Percentiles rank a stretch among this genome's conserved stretches.
Evolutionary conservation across 495 filamentous ascomycete species (phyloP).

Genomic region (Cercophora scortea): DNA sequence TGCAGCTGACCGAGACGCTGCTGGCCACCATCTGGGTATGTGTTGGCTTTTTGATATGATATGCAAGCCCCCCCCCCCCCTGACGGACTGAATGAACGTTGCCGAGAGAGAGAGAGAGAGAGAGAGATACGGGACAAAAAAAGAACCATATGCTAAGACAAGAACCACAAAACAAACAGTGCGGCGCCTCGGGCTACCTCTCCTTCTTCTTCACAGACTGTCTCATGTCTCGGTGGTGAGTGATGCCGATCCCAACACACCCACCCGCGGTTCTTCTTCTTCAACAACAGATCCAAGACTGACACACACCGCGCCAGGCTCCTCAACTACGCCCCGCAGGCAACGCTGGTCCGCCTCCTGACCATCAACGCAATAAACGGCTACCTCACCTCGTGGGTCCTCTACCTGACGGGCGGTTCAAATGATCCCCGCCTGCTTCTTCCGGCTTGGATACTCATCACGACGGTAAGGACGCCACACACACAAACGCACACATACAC

Average conservation of each 20-base stretch:
- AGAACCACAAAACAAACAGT: too few relatives aligned
- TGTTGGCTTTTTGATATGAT: conserved; percentile 8
- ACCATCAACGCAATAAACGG: conserved; percentile 73
- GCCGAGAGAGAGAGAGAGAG: too few relatives aligned
- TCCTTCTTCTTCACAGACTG: conserved; percentile 88
- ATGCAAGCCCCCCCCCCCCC: too few relatives aligned
- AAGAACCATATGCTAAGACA: neutral
- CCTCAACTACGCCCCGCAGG: conserved; percentile 78
- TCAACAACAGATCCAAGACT: neutral
- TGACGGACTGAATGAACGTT: too few relatives aligned
- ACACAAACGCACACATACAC: too few relatives aligned
- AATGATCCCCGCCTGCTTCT: conserved; percentile 72
- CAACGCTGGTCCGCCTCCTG: conserved; percentile 74
- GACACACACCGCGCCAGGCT: conserved; percentile 46
- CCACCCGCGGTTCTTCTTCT: neutral
- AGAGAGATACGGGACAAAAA: neutral
- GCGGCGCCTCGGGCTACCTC: conserved; percentile 73
- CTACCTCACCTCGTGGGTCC: conserved; percentile 72
- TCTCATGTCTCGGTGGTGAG: conserved; percentile 84
- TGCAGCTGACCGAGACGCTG: conserved; percentile 68
- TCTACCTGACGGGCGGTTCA: conserved; percentile 66
- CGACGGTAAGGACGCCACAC: conserved; percentile 43
- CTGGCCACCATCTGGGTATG: conserved; percentile 80
- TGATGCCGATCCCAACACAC: neutral
- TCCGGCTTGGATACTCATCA: conserved; percentile 79